A percentile compares a stretch with the other conserved stretches of the same genome.
Conservation (phyloP, 1,284 basidiomycete species). For the Puccinia hordei region DNA sequence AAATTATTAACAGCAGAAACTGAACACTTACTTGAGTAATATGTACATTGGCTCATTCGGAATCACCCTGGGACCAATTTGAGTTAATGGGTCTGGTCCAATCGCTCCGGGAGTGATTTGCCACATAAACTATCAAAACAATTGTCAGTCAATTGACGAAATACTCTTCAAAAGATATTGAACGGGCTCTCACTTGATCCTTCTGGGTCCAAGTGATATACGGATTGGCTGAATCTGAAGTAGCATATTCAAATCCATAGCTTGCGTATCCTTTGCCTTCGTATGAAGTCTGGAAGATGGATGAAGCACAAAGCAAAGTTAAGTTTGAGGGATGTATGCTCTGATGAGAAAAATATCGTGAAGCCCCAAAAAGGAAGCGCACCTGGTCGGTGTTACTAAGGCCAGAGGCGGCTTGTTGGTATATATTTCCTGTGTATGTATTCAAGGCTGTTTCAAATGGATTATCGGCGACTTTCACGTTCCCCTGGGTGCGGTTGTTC, state of each 20-base stretch:
- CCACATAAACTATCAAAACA: slow-evolving; percentile 70
- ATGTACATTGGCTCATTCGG: slow-evolving; percentile 70
- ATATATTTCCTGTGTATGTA: slow-evolving; percentile 56
- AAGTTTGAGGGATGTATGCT: slow-evolving; percentile 40
- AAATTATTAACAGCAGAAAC: background rate
- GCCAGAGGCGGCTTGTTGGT: slow-evolving; percentile 58
- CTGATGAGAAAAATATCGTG: background rate
- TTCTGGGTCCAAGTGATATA: slow-evolving; percentile 50
- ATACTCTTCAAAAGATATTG: slow-evolving; percentile 66
- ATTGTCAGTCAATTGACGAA: slow-evolving; percentile 65
- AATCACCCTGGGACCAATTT: slow-evolving; percentile 74
- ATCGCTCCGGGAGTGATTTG: slow-evolving; percentile 73
- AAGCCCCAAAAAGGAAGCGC: background rate
- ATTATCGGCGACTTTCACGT: slow-evolving; percentile 48
- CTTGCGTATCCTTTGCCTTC: slow-evolving; percentile 63
- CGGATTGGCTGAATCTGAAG: slow-evolving; percentile 30
- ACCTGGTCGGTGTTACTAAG: slow-evolving; percentile 55
- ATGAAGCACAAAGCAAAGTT: slow-evolving; percentile 22
- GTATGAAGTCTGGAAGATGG: slow-evolving; percentile 55
- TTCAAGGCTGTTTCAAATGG: slow-evolving; percentile 53
- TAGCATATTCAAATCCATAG: slow-evolving; percentile 68
- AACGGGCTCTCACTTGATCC: slow-evolving; percentile 53
- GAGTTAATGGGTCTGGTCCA: slow-evolving; percentile 67
- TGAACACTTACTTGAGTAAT: slow-evolving; percentile 5
- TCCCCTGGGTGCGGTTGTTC: slow-evolving; percentile 49